Conservation (phyloP, 2,329 filamentous ascomycete genomes). For the Diaporthe australafricana region DNA sequence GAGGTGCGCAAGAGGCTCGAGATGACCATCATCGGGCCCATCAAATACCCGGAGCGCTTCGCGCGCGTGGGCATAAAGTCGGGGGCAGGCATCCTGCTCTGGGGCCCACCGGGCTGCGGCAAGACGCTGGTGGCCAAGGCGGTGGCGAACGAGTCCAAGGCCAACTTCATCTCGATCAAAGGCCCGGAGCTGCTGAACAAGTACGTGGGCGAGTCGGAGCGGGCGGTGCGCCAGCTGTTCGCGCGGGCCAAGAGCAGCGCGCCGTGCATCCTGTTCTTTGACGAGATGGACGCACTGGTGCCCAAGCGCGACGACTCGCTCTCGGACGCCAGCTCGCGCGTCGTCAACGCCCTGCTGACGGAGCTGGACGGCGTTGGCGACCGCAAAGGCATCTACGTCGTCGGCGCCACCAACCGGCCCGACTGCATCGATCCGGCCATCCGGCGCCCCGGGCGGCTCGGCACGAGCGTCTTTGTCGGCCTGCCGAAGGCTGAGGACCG, state of each 20-base stretch:
- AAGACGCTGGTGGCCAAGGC: conserved; percentile 97
- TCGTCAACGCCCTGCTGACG: conserved; percentile 94
- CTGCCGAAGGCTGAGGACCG: conserved; percentile 81
- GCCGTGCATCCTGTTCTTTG: conserved; percentile 97
- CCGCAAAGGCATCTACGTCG: conserved; percentile 89
- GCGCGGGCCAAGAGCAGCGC: conserved; percentile 85
- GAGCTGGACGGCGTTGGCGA: conserved; percentile 89
- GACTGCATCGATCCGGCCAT: conserved; percentile 98
- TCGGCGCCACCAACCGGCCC: conserved; percentile 93
- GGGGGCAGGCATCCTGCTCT: conserved; percentile 89
- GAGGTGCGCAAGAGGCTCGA: conserved; percentile 84
- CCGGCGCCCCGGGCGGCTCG: conserved; percentile 89
- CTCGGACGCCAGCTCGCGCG: conserved; percentile 84
- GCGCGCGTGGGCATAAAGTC: conserved; percentile 81
- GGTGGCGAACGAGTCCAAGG: conserved; percentile 93
- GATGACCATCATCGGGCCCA: conserved; percentile 89
- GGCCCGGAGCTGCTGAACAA: conserved; percentile 97
- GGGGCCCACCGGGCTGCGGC: conserved; percentile 96
- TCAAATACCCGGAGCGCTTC: conserved; percentile 84
- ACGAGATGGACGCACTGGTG: conserved; percentile 94
- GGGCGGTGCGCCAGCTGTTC: conserved; percentile 92
- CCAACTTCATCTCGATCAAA: conserved; percentile 98
- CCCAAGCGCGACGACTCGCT: conserved; percentile 80
- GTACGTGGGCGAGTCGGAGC: conserved; percentile 96
- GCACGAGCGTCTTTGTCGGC: conserved; percentile 89